A percentile compares a stretch with the other conserved stretches of the same genome.
phyloP scores from a whole-genome alignment of 768 basidiomycete genomes.

The Mycena amicta region DNA sequence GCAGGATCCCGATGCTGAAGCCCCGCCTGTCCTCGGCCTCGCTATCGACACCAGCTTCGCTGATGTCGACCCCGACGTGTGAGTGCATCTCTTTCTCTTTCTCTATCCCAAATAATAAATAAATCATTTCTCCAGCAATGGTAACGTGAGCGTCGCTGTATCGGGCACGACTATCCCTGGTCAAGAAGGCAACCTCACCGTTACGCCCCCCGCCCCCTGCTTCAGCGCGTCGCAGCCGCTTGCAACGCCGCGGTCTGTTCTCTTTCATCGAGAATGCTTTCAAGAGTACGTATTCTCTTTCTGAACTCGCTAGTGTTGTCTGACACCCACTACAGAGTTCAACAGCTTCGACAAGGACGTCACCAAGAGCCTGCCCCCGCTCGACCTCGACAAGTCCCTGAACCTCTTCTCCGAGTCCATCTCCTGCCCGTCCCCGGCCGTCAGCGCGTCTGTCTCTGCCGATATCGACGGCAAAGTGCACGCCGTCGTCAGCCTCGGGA shows the following conservation, averaged over 20 bases:
- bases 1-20: constrained; percentile 15
- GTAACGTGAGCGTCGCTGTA: constrained; percentile 17
- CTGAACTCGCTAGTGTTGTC: neutral
- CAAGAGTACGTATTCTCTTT: constrained; percentile 4
- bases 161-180: constrained; percentile 23
- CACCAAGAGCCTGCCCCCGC: constrained; percentile 24
- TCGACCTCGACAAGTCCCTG: constrained; percentile 26
- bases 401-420: constrained; percentile 24
- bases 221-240: constrained; percentile 19
- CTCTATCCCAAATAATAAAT: neutral
- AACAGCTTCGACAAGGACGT: constrained; percentile 25
- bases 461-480: constrained; percentile 28
- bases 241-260: constrained; percentile 18
- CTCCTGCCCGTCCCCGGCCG: constrained; percentile 19
- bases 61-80: constrained; percentile 21
- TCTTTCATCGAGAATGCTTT: constrained; percentile 17
- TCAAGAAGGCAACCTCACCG: constrained; percentile 20
- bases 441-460: constrained; percentile 19
- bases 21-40: constrained; percentile 29
- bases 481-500: constrained; percentile 25
- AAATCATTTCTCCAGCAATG: neutral
- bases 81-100: neutral
- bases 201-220: constrained; percentile 13
- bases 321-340: constrained; percentile 13
- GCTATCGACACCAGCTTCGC: constrained; percentile 34